These are phyloP conservation scores for Penicillium ochrochloron DNA, from an alignment of 495 filamentous ascomycete species.

Conservation along the genomic window DNA sequence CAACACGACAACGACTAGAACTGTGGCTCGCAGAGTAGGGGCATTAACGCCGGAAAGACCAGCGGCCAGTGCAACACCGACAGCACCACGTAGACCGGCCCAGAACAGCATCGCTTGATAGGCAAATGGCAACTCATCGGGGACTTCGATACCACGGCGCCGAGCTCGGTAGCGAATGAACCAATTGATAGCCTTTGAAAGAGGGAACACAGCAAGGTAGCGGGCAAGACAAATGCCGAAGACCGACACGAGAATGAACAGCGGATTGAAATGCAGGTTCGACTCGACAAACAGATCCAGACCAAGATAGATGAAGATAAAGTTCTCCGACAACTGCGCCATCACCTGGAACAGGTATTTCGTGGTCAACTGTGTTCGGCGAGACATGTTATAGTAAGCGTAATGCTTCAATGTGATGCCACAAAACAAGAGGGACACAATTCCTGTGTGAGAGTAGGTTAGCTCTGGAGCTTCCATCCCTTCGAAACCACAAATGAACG, in stretches of 20 bases:
- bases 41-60: slow-evolving; percentile 77
- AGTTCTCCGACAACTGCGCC: slow-evolving; percentile 95
- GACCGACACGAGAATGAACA: slow-evolving; percentile 93
- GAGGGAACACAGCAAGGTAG: slow-evolving; percentile 91
- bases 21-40: slow-evolving; percentile 82
- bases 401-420: slow-evolving; percentile 99
- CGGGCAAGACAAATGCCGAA: slow-evolving; percentile 89
- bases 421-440: slow-evolving; percentile 95
- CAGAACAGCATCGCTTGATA: slow-evolving; percentile 99
- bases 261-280: slow-evolving; percentile 85
- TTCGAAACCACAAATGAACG: not conserved
- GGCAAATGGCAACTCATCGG: slow-evolving; percentile 87
- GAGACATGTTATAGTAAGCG: slow-evolving; percentile 99
- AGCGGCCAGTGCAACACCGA: slow-evolving; percentile 95
- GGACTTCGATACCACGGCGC: slow-evolving; percentile 74
- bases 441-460: slow-evolving; percentile 62
- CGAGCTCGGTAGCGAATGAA: slow-evolving; percentile 89
- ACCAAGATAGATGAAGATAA: slow-evolving; percentile 98
- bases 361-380: slow-evolving; percentile 94
- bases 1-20: slow-evolving; percentile 94
- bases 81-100: slow-evolving; percentile 94
- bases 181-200: slow-evolving; percentile 90
- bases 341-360: slow-evolving; percentile 97
- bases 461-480: not conserved
- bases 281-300: slow-evolving; percentile 91